Evolutionary conservation across 2,329 filamentous ascomycete genomes (phyloP), one percentile per base, ranked within the genome.

Genomic region (Septoria linicola): DNA sequence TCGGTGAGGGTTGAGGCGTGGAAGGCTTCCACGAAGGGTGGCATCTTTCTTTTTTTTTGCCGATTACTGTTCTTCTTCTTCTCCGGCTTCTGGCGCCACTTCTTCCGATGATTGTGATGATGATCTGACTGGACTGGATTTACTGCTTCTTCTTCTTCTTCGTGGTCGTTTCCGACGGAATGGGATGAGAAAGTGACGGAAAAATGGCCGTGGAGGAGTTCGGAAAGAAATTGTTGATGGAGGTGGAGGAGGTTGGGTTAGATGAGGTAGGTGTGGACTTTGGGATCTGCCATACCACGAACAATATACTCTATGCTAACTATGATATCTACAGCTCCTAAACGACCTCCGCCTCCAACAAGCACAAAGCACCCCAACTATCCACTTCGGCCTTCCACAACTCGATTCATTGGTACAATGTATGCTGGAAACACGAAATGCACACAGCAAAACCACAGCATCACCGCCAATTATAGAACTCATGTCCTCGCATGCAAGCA

Each of bases 1-100:
- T n/a, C 60, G 25, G 74, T 69, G 45, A 86, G 77, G 14, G 74
- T 67, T 45, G 73, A 73, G 41, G 78, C 70, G 53, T 75, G 72
- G 68, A 84, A 81, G 34, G 75, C 63, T 55, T 77, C 74, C 47
- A 78, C 69, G 23, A 78, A 74, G 25, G 81, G 81, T 8, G 81
- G 73, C 81, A 84, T 84, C 54, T 41, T 20, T 13, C 11, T 31
- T 23, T 39, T 21, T 14, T 20, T n/a, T n/a, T n/a, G n/a, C n/a
- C n/a, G n/a, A n/a, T n/a, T n/a, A n/a, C n/a, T n/a, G n/a, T 27
- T 27, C 23, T 27, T 27, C 10, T 27, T 10, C 23, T 27, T 27
- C 23, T 27, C 10, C 23, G 23, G n/a, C n/a, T n/a, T n/a, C n/a
- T n/a, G n/a, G n/a, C n/a, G n/a, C n/a, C n/a, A n/a, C n/a, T n/a